These are phyloP conservation scores for Isatis lusitanica DNA, from an alignment of 441 rosid species.

Conservation along the genomic window DNA sequence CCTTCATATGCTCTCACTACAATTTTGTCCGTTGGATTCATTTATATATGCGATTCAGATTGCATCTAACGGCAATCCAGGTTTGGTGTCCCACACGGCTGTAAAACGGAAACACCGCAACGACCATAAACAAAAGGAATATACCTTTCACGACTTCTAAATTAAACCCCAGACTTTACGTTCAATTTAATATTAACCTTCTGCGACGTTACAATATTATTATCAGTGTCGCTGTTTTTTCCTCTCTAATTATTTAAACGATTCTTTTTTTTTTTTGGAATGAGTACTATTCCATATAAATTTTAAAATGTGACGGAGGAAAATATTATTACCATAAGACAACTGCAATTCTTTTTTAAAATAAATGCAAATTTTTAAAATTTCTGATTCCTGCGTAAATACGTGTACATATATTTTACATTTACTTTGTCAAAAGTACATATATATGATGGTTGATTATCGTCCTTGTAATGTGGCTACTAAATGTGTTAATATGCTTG, in stretches of 20 bases:
- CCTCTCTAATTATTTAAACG: neutral
- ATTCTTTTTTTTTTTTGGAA: neutral
- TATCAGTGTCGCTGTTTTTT: neutral
- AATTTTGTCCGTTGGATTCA: constrained; percentile 12
- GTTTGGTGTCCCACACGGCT: constrained; percentile 5
- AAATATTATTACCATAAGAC: neutral
- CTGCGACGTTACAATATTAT: neutral
- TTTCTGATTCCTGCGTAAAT: neutral
- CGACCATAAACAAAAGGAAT: constrained; percentile 21
- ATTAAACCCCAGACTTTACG: constrained; percentile 19
- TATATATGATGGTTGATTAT: no score
- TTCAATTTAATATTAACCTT: neutral
- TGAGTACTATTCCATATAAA: neutral
- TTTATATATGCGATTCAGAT: neutral
- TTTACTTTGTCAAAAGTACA: no score
- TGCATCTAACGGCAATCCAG: constrained; percentile 28
- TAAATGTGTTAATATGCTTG: neutral
- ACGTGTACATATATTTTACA: neutral
- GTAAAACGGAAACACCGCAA: constrained; percentile 13
- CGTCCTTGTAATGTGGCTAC: neutral
- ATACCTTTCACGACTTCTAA: constrained; percentile 24
- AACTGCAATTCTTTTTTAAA: neutral
- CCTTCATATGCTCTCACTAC: neutral
- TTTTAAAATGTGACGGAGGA: neutral
- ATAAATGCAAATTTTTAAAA: neutral